Evolutionary conservation across 352 stramenopile species (phyloP), one percentile per base, ranked within the genome.

Genomic region (Globisporangium orthogonon): DNA sequence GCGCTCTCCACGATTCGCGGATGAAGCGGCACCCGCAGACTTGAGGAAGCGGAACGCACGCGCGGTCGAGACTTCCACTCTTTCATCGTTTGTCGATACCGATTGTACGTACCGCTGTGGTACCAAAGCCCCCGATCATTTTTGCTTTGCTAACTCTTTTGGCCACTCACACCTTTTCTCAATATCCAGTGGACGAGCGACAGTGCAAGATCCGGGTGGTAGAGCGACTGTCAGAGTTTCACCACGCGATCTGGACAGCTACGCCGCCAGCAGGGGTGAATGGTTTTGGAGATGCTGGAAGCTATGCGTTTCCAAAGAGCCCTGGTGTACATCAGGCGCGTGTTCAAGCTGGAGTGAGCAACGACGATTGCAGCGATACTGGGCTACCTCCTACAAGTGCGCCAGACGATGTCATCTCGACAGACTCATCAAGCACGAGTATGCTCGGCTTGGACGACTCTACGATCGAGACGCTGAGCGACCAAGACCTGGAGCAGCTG

Each of bases 141-240:
- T 35, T 50, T 0, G 35, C 17, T 33, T 35, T 5, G 11, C 31
- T 59, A n/a, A 29, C 28, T 60, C n/a, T 62, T 49, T 30, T 67
- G n/a, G 23, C 23, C 23, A 23, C 23, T 23, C 23, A 23, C 23
- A 23, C 23, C 23, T 23, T 23, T 23, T 23, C 23, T 23, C 23
- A 23, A 23, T 23, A 23, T 23, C 23, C 66, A 94, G 85, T 92
- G 63, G 78, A 94, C 48, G 82, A 94, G 44, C 76, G 85, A 3
- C 85, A 94, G 61, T 94, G 82, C 73, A 94, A 94, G 54, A 94
- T 94, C 59, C 82, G 83, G 52, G 83, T 94, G 2, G 85, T 94
- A 1, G 85, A 94, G 56, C 78, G 85, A 0, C 60, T 94, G 18
- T 85, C 81, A 5, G 85, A 94, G 50, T 94, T 94, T 58, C 80